Percentiles rank a stretch among this genome's conserved stretches.
These are phyloP conservation scores for Teunomyces lycoperdinae DNA, from an alignment of 805 yeast species.

Conservation along the genomic window DNA sequence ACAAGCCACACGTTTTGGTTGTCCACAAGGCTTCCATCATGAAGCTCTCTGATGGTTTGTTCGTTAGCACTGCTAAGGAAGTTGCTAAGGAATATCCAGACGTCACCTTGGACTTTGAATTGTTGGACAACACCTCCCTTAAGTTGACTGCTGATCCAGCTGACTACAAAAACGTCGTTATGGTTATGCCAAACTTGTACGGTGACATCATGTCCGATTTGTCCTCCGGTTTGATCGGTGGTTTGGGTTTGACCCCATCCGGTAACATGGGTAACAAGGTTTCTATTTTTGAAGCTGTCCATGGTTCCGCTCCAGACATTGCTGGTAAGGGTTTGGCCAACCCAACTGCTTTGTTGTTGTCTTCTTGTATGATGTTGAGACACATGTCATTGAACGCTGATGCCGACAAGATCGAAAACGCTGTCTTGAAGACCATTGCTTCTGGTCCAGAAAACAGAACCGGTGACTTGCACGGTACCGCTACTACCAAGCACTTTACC, in stretches of 20 bases:
- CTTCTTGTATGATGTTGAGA: slow-evolving; percentile 98
- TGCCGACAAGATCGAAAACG: slow-evolving; percentile 84
- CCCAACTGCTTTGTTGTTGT: slow-evolving; percentile 95
- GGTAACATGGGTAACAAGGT: slow-evolving; percentile 99
- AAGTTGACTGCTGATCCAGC: slow-evolving; percentile 86
- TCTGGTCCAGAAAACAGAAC: slow-evolving; percentile 96
- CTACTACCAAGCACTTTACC: slow-evolving; percentile 87
- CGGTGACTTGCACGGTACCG: slow-evolving; percentile 90
- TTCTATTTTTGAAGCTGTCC: slow-evolving; percentile 98
- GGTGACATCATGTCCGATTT: slow-evolving; percentile 99
- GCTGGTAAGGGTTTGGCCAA: slow-evolving; percentile 99
- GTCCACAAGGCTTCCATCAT: slow-evolving; percentile 98
- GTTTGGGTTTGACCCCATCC: slow-evolving; percentile 97
- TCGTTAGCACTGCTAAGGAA: slow-evolving; percentile 87
- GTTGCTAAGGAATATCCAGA: slow-evolving; percentile 91
- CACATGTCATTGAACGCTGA: slow-evolving; percentile 87
- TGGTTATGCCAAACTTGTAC: slow-evolving; percentile 99
- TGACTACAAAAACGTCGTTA: slow-evolving; percentile 82
- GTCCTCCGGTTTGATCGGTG: slow-evolving; percentile 97
- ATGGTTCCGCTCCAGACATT: slow-evolving; percentile 99
- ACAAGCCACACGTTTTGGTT: slow-evolving; percentile 84
- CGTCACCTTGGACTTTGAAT: slow-evolving; percentile 75
- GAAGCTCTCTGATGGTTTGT: slow-evolving; percentile 97
- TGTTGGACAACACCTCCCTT: slow-evolving; percentile 93
- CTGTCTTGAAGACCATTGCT: slow-evolving; percentile 87